Evolutionary conservation across 1,284 basidiomycete genomes (phyloP), one percentile per base, ranked within the genome.

Genomic region (Moniliella sp.): DNA sequence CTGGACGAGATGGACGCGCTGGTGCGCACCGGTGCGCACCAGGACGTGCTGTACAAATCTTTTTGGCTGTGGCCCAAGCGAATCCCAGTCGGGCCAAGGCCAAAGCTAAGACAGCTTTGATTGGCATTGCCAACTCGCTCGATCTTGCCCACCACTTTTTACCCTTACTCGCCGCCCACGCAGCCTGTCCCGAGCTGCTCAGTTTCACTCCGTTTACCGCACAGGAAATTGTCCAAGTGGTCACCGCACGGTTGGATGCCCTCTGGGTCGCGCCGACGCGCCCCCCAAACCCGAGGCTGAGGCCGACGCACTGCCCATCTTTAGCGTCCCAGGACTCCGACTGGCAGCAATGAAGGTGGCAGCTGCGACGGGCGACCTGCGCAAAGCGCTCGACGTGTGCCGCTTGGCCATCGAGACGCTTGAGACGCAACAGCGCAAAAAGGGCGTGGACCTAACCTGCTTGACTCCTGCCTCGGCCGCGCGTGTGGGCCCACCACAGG

Each of bases 1-100:
- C 54, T 65, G 25, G 64, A 65, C 40, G 64, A 65, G 43, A 61
- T 65, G 39, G 64, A 65, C 37, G 60, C 62, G 31, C 43, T 64
- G 18, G 42, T 61, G 7, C 48, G 50, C 28, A 43, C 46, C 8
- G 48, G 34, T 13, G 48, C 38, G 10, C 52, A 47, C 35, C 56
- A 46, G 33, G 61, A 47, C 35, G 40, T 64, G n/a, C 50, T 63
- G 30, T 48, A 63, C 37, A 51, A 18, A 46, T 65, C 33, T 61
- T 64, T 27, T 50, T 43, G n/a, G 10, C 26, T 9, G 10, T 14
- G 26, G 26, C 26, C 10, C 21, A 7, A n/a, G 7, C 8, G n/a
- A 9, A 14, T 27, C 26, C 23, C 21, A 25, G 26, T 10, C 25
- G 31, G 23, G 11, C n/a, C 15, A 21, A 21, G 5, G 31, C 23